These are phyloP conservation scores for Diaporthe sp. DNA, from an alignment of 2,329 filamentous ascomycete species.

Conservation along the genomic window DNA sequence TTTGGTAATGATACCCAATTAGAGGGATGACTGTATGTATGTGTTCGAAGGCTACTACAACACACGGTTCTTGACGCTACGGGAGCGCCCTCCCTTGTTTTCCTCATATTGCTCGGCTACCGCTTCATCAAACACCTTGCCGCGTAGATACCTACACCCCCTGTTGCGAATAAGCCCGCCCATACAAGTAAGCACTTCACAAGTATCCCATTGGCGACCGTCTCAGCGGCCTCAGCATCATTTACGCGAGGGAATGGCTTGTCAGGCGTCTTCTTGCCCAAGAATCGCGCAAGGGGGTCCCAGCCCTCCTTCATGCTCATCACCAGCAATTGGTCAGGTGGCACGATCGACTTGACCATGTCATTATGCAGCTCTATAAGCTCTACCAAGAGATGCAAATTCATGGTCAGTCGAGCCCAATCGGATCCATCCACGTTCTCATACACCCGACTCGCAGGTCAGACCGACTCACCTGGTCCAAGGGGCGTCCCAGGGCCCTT, in stretches of 20 bases:
- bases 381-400: neutral
- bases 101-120: neutral
- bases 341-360: slow-evolving; percentile 23
- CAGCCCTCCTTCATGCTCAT: slow-evolving; percentile 32
- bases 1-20: slow-evolving; percentile 34
- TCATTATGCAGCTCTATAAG: slow-evolving; percentile 31
- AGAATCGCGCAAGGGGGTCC: slow-evolving; percentile 23
- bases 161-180: neutral
- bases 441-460: neutral
- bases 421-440: neutral
- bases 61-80: no score
- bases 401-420: neutral
- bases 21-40: neutral
- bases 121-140: neutral
- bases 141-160: neutral
- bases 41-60: neutral
- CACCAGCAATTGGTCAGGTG: slow-evolving; percentile 22
- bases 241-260: slow-evolving; percentile 25
- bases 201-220: slow-evolving; percentile 5
- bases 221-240: neutral
- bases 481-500: slow-evolving; percentile 7
- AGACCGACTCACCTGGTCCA: slow-evolving; percentile 12
- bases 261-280: slow-evolving; percentile 6
- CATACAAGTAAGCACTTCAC: neutral
- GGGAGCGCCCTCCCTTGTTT: neutral